These are phyloP conservation scores for Sorghum bicolor DNA, from an alignment of 176 grass and related monocot species.

Conservation along the genomic window Sorghum_bicolor_NCBIv3 NC_012873.2:53236501-53237000, in stretches of 20 bases:
- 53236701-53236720: background rate
- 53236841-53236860: background rate
- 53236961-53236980: background rate
- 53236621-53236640: background rate
- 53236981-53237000: background rate
- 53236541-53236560: background rate
- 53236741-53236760: background rate
- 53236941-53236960: background rate
- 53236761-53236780: background rate
- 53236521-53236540: background rate
- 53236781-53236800: background rate
- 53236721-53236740: background rate
- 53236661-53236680: background rate
- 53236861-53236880: background rate
- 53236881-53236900: background rate
- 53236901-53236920: background rate
- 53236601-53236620: background rate
- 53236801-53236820: background rate
- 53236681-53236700: background rate
- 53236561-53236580: fast-evolving
- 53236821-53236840: background rate
- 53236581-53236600: background rate
- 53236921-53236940: background rate
- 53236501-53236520: constrained; percentile 23
- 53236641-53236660: background rate